phyloP scores from a whole-genome alignment of 257 asterid genomes.

The Nicotiana paniculata region DNA sequence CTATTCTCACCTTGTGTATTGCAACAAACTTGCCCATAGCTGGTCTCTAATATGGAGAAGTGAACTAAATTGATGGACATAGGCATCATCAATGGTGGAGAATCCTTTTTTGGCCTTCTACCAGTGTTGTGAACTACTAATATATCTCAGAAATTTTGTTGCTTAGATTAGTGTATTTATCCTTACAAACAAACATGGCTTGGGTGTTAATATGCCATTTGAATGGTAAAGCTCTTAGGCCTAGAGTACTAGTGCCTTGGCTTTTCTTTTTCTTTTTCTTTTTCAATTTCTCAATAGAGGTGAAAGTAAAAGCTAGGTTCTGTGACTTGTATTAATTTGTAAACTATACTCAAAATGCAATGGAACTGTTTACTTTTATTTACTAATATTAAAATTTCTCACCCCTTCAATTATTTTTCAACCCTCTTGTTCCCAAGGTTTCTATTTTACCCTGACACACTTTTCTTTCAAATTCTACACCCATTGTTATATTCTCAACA shows the following conservation, averaged over 20 bases:
- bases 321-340: not conserved
- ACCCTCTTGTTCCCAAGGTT: too few relatives aligned
- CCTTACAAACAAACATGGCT: not conserved
- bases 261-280: not conserved
- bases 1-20: conserved; percentile 50
- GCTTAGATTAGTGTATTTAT: not conserved
- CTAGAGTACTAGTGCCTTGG: not conserved
- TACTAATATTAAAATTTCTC: too few relatives aligned
- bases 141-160: conserved; percentile 3
- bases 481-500: too few relatives aligned
- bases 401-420: too few relatives aligned
- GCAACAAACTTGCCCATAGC: conserved; percentile 15
- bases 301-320: not conserved
- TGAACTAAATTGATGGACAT: conserved; percentile 10
- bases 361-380: not conserved
- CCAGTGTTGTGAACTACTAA: not conserved
- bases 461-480: too few relatives aligned
- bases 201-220: not conserved
- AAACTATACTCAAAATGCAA: not conserved
- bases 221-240: not conserved
- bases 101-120: not conserved
- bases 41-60: conserved; percentile 24
- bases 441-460: too few relatives aligned
- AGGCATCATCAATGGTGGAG: not conserved
- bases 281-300: not conserved